Percentiles rank a stretch among this genome's conserved stretches.
phyloP scores from a whole-genome alignment of 371 early-diverging fungal genomes.

The Syncephalastrum contaminatum region DNA sequence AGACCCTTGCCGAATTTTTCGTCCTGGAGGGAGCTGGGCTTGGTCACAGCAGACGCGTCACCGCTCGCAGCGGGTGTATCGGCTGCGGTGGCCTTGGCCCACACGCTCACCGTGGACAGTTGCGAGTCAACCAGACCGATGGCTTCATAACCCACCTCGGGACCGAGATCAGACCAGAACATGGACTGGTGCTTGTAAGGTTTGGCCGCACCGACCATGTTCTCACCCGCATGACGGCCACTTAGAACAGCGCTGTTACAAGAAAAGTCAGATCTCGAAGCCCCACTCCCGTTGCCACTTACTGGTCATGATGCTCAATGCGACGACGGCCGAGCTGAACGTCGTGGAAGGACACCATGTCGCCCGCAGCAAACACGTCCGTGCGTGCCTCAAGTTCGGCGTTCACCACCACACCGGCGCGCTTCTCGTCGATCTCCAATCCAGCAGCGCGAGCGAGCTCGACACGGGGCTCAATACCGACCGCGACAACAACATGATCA shows the following conservation, averaged over 20 bases:
- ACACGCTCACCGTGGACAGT: slow-evolving; percentile 68
- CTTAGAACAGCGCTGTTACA: slow-evolving; percentile 57
- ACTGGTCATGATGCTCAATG: slow-evolving; percentile 75
- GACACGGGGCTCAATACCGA: slow-evolving; percentile 71
- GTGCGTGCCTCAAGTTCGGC: slow-evolving; percentile 74
- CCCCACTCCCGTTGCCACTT: slow-evolving; percentile 3
- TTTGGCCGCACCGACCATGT: slow-evolving; percentile 65
- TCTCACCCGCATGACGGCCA: slow-evolving; percentile 72
- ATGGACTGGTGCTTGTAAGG: slow-evolving; percentile 74
- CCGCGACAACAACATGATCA: slow-evolving; percentile 74
- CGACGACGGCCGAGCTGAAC: slow-evolving; percentile 74
- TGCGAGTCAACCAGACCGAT: slow-evolving; percentile 71
- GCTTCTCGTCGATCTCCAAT: slow-evolving; percentile 66
- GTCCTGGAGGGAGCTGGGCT: slow-evolving; percentile 19
- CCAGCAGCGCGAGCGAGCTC: slow-evolving; percentile 68
- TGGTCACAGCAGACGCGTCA: slow-evolving; percentile 14
- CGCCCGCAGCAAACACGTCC: slow-evolving; percentile 78
- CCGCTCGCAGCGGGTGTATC: slow-evolving; percentile 50
- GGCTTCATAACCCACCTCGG: slow-evolving; percentile 77
- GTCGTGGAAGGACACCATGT: slow-evolving; percentile 75
- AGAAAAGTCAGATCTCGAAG: not conserved
- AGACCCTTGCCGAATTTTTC: slow-evolving; percentile 69
- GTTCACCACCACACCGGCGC: slow-evolving; percentile 74
- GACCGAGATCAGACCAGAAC: slow-evolving; percentile 82
- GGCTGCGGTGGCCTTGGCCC: slow-evolving; percentile 63